phyloP scores from a whole-genome alignment of 2,329 filamentous ascomycete genomes.

The Hymenoscyphus fraxineus region DNA sequence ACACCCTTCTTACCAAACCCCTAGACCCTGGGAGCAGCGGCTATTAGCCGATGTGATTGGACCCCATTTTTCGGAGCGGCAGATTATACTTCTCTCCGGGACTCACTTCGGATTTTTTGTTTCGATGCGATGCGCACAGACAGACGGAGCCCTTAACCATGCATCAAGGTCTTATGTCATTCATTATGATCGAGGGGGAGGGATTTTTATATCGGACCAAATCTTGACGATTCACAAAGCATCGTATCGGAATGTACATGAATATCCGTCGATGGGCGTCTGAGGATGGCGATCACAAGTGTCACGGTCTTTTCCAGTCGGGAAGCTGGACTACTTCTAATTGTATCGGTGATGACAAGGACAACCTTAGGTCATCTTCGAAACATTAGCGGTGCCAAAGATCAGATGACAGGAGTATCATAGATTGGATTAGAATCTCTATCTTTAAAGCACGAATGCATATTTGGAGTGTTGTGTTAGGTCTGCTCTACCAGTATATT shows the following conservation, averaged over 20 bases:
- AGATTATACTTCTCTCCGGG: background rate
- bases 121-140: background rate
- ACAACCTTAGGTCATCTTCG: background rate
- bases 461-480: too few relatives aligned
- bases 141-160: background rate
- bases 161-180: background rate
- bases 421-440: too few relatives aligned
- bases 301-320: background rate
- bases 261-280: background rate
- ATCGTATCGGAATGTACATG: background rate
- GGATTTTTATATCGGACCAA: background rate
- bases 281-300: constrained; percentile 1
- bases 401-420: background rate
- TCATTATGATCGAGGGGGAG: background rate
- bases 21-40: background rate
- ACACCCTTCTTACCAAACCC: background rate
- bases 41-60: background rate
- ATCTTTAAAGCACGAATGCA: too few relatives aligned
- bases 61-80: background rate
- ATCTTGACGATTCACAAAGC: background rate
- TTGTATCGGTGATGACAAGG: background rate
- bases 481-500: too few relatives aligned
- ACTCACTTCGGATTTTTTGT: background rate
- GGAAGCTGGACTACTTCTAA: background rate
- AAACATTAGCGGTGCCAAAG: background rate